Evolutionary conservation across 2,329 filamentous ascomycete species (phyloP).

Genomic region (Corniculantispora saksenae): DNA sequence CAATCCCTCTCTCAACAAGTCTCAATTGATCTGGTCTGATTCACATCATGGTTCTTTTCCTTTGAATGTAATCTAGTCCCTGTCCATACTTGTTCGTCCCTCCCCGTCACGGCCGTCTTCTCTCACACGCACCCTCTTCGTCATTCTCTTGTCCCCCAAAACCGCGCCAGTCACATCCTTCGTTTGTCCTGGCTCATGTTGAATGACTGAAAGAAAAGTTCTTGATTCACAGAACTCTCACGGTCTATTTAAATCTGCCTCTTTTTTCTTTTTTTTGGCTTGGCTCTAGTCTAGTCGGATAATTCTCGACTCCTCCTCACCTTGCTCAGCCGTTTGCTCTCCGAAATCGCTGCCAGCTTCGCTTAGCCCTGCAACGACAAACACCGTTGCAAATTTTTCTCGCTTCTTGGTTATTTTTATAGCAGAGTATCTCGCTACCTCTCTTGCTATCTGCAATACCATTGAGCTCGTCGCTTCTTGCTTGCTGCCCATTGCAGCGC

Average conservation of each 20-base stretch:
- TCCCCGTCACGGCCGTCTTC: background rate
- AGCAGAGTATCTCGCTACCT: background rate
- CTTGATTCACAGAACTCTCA: background rate
- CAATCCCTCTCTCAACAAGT: background rate
- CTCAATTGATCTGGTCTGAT: constrained; percentile 7
- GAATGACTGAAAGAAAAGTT: background rate
- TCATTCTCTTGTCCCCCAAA: background rate
- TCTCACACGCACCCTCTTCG: background rate
- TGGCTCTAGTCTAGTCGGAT: background rate
- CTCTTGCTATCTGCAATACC: background rate
- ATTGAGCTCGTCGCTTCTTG: background rate
- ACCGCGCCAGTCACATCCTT: background rate
- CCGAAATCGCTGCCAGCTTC: constrained; percentile 7
- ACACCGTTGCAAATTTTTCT: constrained; percentile 1
- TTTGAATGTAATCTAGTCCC: background rate
- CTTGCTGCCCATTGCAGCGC: background rate
- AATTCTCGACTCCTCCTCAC: constrained; percentile 8
- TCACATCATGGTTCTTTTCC: constrained; percentile 2
- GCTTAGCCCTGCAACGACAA: constrained; percentile 12
- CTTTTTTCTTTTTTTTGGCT: background rate
- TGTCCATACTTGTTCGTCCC: background rate
- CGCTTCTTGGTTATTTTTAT: background rate
- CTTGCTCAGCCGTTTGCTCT: constrained; percentile 12
- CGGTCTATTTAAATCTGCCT: background rate
- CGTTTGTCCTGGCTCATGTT: background rate